Conservation (phyloP, 495 filamentous ascomycete species). For the Podospora anserina region DNA sequence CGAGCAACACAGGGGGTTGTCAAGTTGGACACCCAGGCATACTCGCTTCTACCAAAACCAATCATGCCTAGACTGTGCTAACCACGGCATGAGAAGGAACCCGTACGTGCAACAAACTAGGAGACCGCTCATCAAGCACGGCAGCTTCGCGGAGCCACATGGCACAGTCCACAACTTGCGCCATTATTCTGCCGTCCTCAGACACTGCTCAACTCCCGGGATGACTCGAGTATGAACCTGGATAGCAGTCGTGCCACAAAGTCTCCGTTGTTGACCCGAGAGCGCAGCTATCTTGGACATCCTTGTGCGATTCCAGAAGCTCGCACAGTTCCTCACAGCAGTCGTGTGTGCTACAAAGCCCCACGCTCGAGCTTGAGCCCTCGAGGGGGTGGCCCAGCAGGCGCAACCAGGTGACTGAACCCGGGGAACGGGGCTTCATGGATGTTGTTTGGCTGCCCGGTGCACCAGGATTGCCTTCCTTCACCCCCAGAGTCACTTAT, state of each 20-base stretch:
- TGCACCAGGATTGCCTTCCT: not conserved
- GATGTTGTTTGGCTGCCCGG: not conserved
- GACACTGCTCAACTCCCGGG: not conserved
- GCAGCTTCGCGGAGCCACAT: constrained; percentile 6
- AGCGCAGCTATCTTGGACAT: not conserved
- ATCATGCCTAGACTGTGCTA: not conserved
- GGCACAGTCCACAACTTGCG: not conserved
- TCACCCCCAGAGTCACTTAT: not conserved
- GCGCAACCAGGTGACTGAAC: not conserved
- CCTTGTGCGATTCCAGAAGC: constrained; percentile 1
- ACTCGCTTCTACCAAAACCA: not conserved
- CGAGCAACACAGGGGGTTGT: constrained; percentile 4
- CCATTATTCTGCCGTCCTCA: constrained; percentile 2
- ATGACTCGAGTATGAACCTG: not conserved
- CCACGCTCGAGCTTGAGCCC: not conserved
- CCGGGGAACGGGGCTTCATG: not conserved
- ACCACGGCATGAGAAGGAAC: not conserved
- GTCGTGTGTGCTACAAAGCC: not conserved
- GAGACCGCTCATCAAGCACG: constrained; percentile 2
- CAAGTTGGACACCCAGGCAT: constrained; percentile 6
- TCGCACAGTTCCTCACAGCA: not conserved
- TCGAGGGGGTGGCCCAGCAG: not conserved
- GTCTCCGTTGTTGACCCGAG: constrained; percentile 1
- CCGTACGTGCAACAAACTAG: not conserved
- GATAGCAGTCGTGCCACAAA: not conserved